Evolutionary conservation across 2,329 filamentous ascomycete species (phyloP).

Genomic region (Blastomyces silverae): DNA sequence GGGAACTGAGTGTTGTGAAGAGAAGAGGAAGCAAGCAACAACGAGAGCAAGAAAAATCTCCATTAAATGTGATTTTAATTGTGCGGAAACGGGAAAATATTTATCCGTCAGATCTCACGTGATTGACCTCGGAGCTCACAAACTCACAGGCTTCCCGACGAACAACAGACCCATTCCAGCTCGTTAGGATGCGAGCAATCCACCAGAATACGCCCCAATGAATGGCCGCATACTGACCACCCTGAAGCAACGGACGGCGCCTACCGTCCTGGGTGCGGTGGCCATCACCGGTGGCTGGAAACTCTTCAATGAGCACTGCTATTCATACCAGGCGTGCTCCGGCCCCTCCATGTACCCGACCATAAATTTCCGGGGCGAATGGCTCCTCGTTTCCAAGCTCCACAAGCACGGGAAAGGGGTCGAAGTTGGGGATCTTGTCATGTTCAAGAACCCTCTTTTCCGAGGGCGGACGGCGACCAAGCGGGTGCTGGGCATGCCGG

Average conservation of each 20-base stretch:
- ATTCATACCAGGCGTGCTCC: slow-evolving; percentile 52
- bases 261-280: slow-evolving; percentile 28
- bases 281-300: slow-evolving; percentile 35
- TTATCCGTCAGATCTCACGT: not conserved
- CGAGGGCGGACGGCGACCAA: slow-evolving; percentile 61
- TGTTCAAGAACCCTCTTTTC: slow-evolving; percentile 67
- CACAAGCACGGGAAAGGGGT: slow-evolving; percentile 62
- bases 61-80: not conserved
- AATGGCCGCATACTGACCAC: slow-evolving; percentile 4
- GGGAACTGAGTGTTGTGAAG: not conserved
- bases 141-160: not conserved
- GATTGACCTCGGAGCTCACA: not conserved
- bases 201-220: not conserved
- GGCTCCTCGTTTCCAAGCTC: slow-evolving; percentile 60
- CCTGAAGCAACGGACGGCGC: slow-evolving; percentile 20
- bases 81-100: not conserved
- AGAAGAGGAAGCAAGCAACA: not conserved
- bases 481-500: slow-evolving; percentile 67
- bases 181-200: slow-evolving; percentile 18
- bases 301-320: slow-evolving; percentile 52
- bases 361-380: slow-evolving; percentile 60
- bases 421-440: slow-evolving; percentile 75
- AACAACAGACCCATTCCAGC: not conserved
- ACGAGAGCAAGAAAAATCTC: not conserved
- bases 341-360: slow-evolving; percentile 91